A percentile compares a stretch with the other conserved stretches of the same genome.
These are phyloP conservation scores for Solanum medicagineum DNA, from an alignment of 257 asterid genomes.

Conservation along the genomic window DNA sequence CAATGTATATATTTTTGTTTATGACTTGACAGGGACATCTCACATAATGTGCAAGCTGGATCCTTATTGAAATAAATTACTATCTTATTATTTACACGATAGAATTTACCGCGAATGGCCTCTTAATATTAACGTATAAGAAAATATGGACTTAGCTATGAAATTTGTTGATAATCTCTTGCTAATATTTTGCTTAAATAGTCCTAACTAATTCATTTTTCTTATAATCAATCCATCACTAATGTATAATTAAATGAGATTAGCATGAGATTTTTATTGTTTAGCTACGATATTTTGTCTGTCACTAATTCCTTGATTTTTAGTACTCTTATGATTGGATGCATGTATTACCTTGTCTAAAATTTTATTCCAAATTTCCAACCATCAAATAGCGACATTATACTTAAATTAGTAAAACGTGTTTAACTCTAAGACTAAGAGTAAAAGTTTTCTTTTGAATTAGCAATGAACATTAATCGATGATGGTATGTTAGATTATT, in stretches of 20 bases:
- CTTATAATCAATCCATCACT: neutral
- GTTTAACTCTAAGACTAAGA: neutral
- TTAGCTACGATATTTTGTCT: neutral
- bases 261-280: neutral
- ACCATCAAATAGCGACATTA: neutral
- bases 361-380: neutral
- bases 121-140: neutral
- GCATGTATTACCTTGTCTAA: neutral
- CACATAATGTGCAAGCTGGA: neutral
- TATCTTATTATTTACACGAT: neutral
- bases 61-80: neutral
- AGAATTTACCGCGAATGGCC: neutral
- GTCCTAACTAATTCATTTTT: neutral
- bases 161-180: no score
- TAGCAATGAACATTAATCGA: neutral
- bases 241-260: neutral
- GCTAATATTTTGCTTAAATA: no score
- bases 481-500: neutral
- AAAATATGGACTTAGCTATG: no score
- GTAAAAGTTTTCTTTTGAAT: neutral
- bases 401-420: neutral
- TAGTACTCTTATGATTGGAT: neutral
- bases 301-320: neutral
- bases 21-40: neutral
- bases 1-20: neutral